Evolutionary conservation across 2,329 filamentous ascomycete genomes (phyloP).

Genomic region (Penicillium paneum): DNA sequence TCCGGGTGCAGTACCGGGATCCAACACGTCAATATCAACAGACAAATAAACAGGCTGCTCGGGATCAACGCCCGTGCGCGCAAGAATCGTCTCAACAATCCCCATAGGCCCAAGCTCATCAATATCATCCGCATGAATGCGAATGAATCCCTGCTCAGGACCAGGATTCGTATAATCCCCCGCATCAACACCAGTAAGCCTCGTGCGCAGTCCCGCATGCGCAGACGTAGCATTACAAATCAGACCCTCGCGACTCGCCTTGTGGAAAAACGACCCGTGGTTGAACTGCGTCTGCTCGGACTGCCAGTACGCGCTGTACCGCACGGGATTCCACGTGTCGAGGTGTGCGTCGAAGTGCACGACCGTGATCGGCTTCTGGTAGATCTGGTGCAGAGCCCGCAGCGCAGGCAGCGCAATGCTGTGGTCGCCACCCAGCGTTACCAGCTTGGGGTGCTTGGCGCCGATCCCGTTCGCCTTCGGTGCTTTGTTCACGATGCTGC

Average conservation of each 20-base stretch:
- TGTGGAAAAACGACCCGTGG: constrained; percentile 90
- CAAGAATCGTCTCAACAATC: constrained; percentile 67
- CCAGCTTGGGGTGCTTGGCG: constrained; percentile 50
- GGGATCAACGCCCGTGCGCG: constrained; percentile 61
- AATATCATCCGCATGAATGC: constrained; percentile 80
- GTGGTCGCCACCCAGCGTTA: constrained; percentile 72
- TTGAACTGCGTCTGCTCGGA: constrained; percentile 72
- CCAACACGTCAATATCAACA: constrained; percentile 77
- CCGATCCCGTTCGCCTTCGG: constrained; percentile 34
- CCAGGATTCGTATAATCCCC: constrained; percentile 67
- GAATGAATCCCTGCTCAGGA: constrained; percentile 71
- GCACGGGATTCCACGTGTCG: constrained; percentile 76
- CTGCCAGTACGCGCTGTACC: constrained; percentile 75
- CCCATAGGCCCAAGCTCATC: constrained; percentile 74
- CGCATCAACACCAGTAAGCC: constrained; percentile 64
- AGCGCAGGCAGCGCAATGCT: constrained; percentile 67
- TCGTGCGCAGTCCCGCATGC: constrained; percentile 78
- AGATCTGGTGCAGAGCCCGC: constrained; percentile 60
- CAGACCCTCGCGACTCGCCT: constrained; percentile 75
- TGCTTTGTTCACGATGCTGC: constrained; percentile 37
- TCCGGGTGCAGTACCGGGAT: constrained; percentile 67
- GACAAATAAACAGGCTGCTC: constrained; percentile 77
- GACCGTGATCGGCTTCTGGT: constrained; percentile 63
- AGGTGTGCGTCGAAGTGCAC: constrained; percentile 77
- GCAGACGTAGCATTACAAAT: constrained; percentile 71